Base-by-base conservation (phyloP, 2,329 filamentous ascomycete species). In the Aspergillus niger region DNA sequence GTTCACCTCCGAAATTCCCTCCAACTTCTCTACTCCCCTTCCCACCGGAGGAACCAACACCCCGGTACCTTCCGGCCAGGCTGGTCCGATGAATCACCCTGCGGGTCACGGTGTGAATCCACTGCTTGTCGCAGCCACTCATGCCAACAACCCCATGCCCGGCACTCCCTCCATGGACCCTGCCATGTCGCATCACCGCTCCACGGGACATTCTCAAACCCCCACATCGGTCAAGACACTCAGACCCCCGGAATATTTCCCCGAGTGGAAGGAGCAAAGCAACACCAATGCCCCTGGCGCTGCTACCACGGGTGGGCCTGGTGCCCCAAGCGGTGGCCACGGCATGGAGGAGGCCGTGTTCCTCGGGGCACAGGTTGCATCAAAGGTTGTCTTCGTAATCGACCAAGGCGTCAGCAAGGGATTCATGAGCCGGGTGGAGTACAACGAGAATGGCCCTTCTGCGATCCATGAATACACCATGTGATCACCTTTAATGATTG, bases 1-100 rank as follows among this genome's bases (percentile, higher is more conserved):
- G 71, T 98, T 98, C 82, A 97, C 93, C 38, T 97, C 92, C 22
- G 95, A 99, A 77, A 87, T 98, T 39, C 95, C 95, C 7, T 97
- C 92, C 8, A 94, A 95, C 77, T 86, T 97, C 73, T 92, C 91
- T 30, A 98, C 95, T 0, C 95, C 95, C 1, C 85, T 90, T 10
- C 93, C 92, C 20, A 98, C 94, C 0, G 94, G 94, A 36, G 87
- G 92, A 15, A 95, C 96, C 76, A 98, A 94, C 1, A 96, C 95
- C 0, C 91, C 91, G 2, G 70, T 80, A 50, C 65, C 69, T 32
- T 69, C 71, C 47, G 76, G 75, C 72, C 82, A 70, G 74, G 79
- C 69, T 67, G 80, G 73, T 63, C 82, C 76, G 55, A 81, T 83
- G 58, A 82, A 83, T 74, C 84, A 87, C 78, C 81, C 86, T 65